Evolutionary conservation across 176 grass and related monocot species (phyloP).

Genomic region (Thinopyrum elongatum): DNA sequence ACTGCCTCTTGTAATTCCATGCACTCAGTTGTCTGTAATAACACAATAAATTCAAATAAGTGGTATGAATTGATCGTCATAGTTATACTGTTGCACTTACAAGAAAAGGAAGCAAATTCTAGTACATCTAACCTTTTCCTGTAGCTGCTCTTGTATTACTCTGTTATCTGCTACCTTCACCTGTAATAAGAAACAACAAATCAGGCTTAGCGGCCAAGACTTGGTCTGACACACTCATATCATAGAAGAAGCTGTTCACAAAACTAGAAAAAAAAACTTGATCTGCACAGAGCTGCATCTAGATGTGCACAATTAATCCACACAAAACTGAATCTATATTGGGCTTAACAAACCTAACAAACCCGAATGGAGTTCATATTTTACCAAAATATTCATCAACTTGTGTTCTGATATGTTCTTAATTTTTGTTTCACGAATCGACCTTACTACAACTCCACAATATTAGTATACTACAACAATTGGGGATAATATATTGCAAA

Average conservation of each 20-base stretch:
- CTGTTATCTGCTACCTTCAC: slow-evolving; percentile 96
- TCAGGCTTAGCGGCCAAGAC: slow-evolving; percentile 1
- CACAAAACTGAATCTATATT: neutral
- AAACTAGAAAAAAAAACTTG: slow-evolving; percentile 3
- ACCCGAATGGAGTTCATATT: neutral
- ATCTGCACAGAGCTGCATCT: slow-evolving; percentile 4
- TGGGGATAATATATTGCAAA: neutral
- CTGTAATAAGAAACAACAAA: slow-evolving; percentile 51
- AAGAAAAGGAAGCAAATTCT: neutral
- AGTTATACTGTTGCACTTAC: slow-evolving; percentile 19
- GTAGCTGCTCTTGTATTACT: slow-evolving; percentile 95
- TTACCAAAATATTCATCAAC: neutral
- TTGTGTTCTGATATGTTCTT: slow-evolving; percentile 10
- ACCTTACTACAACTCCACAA: neutral
- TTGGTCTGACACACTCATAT: neutral
- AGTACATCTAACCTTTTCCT: slow-evolving; percentile 65
- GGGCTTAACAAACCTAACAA: neutral
- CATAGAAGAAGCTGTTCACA: neutral
- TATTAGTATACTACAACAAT: neutral
- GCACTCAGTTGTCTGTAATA: slow-evolving; percentile 71
- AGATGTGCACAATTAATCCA: neutral
- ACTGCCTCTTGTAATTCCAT: slow-evolving; percentile 71
- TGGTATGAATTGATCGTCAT: slow-evolving; percentile 5
- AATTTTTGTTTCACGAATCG: neutral
- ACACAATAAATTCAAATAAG: slow-evolving; percentile 26